These are phyloP conservation scores for Mycena indigotica DNA, from an alignment of 768 basidiomycete genomes.

Conservation along the genomic window DNA sequence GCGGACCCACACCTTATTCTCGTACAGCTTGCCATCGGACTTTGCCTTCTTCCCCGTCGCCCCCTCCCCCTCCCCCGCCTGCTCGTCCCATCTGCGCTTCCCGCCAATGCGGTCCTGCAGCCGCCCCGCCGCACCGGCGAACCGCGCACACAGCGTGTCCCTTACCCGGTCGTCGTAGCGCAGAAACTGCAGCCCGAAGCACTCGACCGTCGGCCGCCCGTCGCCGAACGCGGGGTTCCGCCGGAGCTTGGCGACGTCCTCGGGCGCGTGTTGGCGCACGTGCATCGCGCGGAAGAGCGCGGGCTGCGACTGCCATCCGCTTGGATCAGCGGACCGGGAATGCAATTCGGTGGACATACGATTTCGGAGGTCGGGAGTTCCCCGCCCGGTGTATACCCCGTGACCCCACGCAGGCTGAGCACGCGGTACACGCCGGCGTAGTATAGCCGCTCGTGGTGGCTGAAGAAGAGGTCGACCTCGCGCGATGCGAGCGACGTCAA, in stretches of 20 bases:
- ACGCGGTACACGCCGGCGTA: background rate
- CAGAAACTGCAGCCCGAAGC: background rate
- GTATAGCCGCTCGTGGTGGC: background rate
- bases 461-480: background rate
- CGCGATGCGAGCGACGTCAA: background rate
- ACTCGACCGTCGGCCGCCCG: background rate
- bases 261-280: background rate
- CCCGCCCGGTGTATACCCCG: background rate
- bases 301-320: background rate
- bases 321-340: background rate
- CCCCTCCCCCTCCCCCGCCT: background rate
- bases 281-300: background rate
- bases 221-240: background rate
- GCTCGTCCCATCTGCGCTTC: background rate
- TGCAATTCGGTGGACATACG: background rate
- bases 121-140: background rate
- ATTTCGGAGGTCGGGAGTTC: background rate
- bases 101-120: background rate
- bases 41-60: background rate
- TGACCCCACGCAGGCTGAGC: background rate
- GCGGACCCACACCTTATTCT: background rate
- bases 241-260: background rate
- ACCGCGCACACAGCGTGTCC: background rate
- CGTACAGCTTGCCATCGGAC: background rate
- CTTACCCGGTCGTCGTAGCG: background rate